phyloP scores from a whole-genome alignment of 2,329 filamentous ascomycete genomes.

The Claviceps pazoutovae region DNA sequence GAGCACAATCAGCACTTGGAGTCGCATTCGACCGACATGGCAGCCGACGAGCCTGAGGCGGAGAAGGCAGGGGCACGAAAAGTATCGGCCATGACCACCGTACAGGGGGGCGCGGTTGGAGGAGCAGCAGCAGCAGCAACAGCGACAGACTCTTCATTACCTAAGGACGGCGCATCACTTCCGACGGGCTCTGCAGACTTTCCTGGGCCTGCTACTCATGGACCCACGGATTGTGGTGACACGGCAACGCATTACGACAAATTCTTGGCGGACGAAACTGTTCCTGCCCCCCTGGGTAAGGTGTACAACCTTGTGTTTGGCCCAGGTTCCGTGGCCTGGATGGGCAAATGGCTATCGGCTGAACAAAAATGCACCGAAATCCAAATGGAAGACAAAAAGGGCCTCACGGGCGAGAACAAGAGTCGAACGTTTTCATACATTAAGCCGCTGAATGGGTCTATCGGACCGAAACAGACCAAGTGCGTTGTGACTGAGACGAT shows the following conservation, averaged over 20 bases:
- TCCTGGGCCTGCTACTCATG: slow-evolving; percentile 71
- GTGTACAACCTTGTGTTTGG: slow-evolving; percentile 85
- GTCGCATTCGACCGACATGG: slow-evolving; percentile 25
- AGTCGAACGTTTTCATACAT: slow-evolving; percentile 72
- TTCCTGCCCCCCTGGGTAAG: slow-evolving; percentile 80
- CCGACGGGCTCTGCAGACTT: slow-evolving; percentile 46
- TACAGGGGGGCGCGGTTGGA: slow-evolving; percentile 22
- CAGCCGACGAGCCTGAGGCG: slow-evolving; percentile 30
- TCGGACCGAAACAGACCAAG: slow-evolving; percentile 89
- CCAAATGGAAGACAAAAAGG: slow-evolving; percentile 72
- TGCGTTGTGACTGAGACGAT: slow-evolving; percentile 77
- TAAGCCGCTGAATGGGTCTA: slow-evolving; percentile 70
- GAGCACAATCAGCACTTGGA: slow-evolving; percentile 67
- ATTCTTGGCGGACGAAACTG: slow-evolving; percentile 68
- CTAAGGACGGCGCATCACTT: slow-evolving; percentile 30
- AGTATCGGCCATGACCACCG: slow-evolving; percentile 41
- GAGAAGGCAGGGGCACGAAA: slow-evolving; percentile 60
- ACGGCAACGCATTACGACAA: slow-evolving; percentile 68
- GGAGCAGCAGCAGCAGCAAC: background rate
- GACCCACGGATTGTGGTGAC: slow-evolving; percentile 76
- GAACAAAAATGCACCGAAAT: slow-evolving; percentile 88
- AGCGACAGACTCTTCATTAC: slow-evolving; percentile 26
- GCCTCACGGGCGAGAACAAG: slow-evolving; percentile 60
- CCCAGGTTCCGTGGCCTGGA: slow-evolving; percentile 61
- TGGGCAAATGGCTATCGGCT: slow-evolving; percentile 71